phyloP scores from a whole-genome alignment of 1,284 basidiomycete species.

The Ceratobasidium sp. region DNA sequence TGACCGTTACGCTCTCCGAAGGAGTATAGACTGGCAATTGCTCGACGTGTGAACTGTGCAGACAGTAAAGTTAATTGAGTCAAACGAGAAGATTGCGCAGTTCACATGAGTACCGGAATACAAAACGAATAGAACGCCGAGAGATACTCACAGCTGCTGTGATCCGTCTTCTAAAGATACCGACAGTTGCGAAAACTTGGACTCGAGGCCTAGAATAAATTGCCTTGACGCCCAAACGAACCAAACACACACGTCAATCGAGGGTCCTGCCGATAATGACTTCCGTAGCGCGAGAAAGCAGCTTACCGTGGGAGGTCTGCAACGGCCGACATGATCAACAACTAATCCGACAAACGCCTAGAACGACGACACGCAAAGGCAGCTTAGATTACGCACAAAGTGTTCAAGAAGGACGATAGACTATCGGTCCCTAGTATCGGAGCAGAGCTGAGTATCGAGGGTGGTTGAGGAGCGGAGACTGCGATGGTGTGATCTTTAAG shows the following conservation, averaged over 20 bases:
- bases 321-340: no score
- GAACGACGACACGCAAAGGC: no score
- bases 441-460: conserved; percentile 31
- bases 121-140: neutral
- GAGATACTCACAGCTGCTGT: neutral
- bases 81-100: no score
- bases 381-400: no score
- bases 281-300: neutral
- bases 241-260: neutral
- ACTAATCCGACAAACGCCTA: no score
- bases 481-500: conserved; percentile 31
- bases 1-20: neutral
- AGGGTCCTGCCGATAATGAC: no score
- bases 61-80: neutral
- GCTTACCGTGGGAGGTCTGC: conserved; percentile 23
- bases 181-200: conserved; percentile 31
- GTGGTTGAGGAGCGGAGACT: neutral
- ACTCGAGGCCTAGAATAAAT: conserved; percentile 27
- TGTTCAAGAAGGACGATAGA: no score
- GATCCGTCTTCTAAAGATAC: conserved; percentile 22
- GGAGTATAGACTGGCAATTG: conserved; percentile 31
- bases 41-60: conserved; percentile 3
- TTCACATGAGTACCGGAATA: no score
- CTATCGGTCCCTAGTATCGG: conserved; percentile 34
- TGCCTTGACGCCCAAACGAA: conserved; percentile 4